These are phyloP conservation scores for Trichosanthes cucumerina DNA, from an alignment of 306 rosid genomes.

Conservation along the genomic window DNA sequence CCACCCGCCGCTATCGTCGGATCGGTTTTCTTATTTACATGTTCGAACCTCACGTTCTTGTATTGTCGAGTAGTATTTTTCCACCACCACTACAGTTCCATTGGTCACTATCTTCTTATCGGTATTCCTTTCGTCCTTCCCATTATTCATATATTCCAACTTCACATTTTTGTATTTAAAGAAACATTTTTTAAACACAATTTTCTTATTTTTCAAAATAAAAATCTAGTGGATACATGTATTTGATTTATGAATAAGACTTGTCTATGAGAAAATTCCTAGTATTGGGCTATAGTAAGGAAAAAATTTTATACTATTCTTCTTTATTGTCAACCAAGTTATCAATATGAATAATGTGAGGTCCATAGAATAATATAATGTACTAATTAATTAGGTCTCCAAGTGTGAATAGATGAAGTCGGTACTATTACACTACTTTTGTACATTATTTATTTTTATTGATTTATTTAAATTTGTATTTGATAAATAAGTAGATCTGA, in stretches of 20 bases:
- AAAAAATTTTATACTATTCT: too few species aligned
- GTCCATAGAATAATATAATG: too few species aligned
- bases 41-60: background rate
- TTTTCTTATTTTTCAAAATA: background rate
- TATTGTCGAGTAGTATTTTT: background rate
- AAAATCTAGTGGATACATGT: background rate
- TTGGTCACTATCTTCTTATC: background rate
- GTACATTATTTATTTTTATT: background rate
- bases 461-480: background rate
- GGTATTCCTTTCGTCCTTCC: background rate
- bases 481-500: background rate
- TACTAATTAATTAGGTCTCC: background rate
- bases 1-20: background rate
- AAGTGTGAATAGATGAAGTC: background rate
- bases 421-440: background rate
- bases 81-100: background rate
- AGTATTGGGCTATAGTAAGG: too few species aligned
- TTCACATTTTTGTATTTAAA: background rate
- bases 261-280: too few species aligned
- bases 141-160: background rate
- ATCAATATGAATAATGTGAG: too few species aligned
- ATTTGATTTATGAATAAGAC: too few species aligned
- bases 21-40: background rate
- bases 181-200: background rate
- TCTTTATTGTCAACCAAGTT: too few species aligned